Evolutionary conservation across 164 flowering plant genomes (phyloP), one percentile per base, ranked within the genome.

Genomic region (Nelumbo lutea): DNA sequence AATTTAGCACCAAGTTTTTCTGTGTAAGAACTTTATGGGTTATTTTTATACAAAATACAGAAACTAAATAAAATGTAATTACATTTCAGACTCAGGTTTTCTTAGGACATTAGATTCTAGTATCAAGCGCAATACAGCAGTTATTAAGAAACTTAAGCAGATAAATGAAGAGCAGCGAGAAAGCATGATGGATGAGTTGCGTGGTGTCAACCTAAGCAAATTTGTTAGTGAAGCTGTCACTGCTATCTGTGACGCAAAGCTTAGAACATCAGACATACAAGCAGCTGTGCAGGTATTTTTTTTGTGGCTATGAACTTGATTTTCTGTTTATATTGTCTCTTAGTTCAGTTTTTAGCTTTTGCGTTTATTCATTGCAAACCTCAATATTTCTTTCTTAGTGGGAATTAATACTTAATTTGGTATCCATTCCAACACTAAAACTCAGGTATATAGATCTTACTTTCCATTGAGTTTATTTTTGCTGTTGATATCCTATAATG

Each of bases 191-290:
- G 97, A 95, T 66, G 98, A 95, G 5, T 72, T 95, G 79, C 84
- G 86, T 65, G 69, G 79, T 78, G 96, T 95, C 68, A 95, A 95
- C 77, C 73, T 95, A 39, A 95, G 97, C 84, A 95, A 95, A 83
- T 95, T 95, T 83, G 97, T 95, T 59, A 92, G 97, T 78, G 98
- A 95, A 80, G 98, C 98, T 71, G 98, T 95, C 75, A 76, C 97
- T 52, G 88, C 97, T 66, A 95, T 95, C 40, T 92, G 97, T 80
- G 98, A 95, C 74, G 92, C 97, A 59, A 95, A 89, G 83, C 91
- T 92, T 61, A 86, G 78, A 79, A 75, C 86, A 42, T 90, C 97
- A 48, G 98, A 95, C 68, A 86, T 95, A 41, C 90, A 88, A 76
- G 96, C 98, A 64, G 97, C 97, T 62, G 97, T 92, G 63, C 98